Conservation (phyloP, 169 alveolate genomes). For the Eimeria praecox region DNA sequence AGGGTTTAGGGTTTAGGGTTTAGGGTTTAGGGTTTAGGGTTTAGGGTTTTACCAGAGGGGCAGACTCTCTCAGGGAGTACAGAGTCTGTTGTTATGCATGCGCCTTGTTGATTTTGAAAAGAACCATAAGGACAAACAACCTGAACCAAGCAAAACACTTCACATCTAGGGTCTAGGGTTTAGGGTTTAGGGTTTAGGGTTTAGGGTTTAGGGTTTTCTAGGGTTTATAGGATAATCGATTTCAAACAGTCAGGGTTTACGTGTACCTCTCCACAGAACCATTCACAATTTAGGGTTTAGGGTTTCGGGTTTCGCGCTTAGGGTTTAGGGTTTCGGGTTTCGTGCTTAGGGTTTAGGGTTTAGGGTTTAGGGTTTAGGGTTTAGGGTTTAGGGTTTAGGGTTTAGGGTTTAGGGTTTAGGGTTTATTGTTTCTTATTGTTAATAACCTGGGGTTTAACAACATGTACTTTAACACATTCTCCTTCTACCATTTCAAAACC, state of each 20-base stretch:
- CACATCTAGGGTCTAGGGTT: slow-evolving; percentile 11
- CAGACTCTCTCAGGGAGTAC: slow-evolving; percentile 56
- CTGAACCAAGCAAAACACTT: too few species aligned
- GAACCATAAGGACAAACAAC: slow-evolving; percentile 29
- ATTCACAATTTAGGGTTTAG: too few species aligned
- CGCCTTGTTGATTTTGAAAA: slow-evolving; percentile 49
- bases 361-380: neutral
- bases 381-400: neutral
- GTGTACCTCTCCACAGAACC: too few species aligned
- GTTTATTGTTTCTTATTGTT: neutral
- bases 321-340: neutral
- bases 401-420: slow-evolving; percentile 1
- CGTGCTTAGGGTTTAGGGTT: slow-evolving; percentile 16
- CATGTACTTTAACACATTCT: neutral
- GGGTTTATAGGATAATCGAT: too few species aligned
- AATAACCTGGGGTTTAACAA: slow-evolving; percentile 37
- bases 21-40: neutral
- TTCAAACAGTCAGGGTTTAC: too few species aligned
- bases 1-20: slow-evolving; percentile 14
- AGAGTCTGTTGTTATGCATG: slow-evolving; percentile 26
- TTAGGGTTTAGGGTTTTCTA: too few species aligned
- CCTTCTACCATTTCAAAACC: slow-evolving; percentile 29
- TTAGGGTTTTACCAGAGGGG: too few species aligned
- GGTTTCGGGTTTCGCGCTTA: too few species aligned
- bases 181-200: neutral